phyloP scores from a whole-genome alignment of 1,139 yeast species.

The Candida frijolesensis region DNA sequence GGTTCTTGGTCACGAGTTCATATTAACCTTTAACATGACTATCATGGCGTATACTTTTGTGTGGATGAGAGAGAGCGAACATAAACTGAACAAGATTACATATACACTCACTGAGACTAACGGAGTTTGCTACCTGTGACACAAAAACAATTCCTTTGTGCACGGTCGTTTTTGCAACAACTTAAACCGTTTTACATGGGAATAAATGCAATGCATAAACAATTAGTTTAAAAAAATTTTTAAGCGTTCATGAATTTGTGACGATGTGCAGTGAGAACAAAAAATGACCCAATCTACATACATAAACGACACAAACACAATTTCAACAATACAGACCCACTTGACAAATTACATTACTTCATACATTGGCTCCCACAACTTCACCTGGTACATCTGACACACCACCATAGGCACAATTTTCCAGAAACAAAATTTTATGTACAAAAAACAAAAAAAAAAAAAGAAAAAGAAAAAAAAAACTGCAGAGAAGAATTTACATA shows the following conservation, averaged over 20 bases:
- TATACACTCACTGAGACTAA: too few relatives aligned
- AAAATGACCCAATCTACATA: conserved; percentile 2
- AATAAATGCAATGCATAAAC: background rate
- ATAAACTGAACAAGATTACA: too few relatives aligned
- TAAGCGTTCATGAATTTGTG: background rate
- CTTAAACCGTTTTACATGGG: background rate
- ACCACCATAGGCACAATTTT: background rate
- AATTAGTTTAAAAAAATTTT: background rate
- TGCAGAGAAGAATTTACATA: background rate
- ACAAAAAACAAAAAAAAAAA: background rate
- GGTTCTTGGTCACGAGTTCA: too few relatives aligned
- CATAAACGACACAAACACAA: background rate
- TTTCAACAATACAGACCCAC: background rate
- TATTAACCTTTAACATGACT: too few relatives aligned
- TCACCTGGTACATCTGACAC: background rate
- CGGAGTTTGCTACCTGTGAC: background rate
- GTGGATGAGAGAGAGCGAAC: too few relatives aligned
- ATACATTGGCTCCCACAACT: background rate
- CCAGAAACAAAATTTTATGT: background rate
- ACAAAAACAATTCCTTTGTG: background rate
- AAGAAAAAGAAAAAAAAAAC: background rate
- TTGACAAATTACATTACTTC: background rate
- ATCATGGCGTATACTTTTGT: too few relatives aligned
- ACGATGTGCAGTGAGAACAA: background rate
- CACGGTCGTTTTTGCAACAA: background rate